Conservation (phyloP, 805 yeast genomes). For the Myxozyma melibiosi region DNA sequence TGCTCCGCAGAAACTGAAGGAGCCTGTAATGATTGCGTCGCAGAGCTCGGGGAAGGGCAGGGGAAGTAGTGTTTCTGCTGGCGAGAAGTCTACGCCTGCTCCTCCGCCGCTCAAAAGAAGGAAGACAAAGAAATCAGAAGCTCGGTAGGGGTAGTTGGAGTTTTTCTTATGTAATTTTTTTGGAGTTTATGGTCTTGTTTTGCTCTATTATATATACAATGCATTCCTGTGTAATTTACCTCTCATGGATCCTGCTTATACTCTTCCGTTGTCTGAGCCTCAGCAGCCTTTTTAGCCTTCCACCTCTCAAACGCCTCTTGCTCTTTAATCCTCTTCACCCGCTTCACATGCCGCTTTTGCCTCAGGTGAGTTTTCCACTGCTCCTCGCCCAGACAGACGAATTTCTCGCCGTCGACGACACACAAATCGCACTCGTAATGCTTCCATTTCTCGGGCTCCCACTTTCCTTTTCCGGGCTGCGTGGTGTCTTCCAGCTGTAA, state of each 20-base stretch:
- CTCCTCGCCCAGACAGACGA: constrained; percentile 71
- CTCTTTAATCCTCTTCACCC: constrained; percentile 32
- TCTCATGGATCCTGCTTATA: neutral
- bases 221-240: neutral
- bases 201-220: neutral
- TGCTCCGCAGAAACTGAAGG: constrained; percentile 6
- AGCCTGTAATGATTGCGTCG: neutral
- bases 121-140: constrained; percentile 16
- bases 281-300: constrained; percentile 18
- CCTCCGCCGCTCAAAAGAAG: constrained; percentile 16
- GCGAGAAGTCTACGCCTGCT: constrained; percentile 1
- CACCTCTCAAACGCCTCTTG: constrained; percentile 33
- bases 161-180: neutral
- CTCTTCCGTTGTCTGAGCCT: neutral
- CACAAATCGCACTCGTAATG: constrained; percentile 73
- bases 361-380: constrained; percentile 68
- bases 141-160: neutral
- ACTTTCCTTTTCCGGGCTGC: neutral
- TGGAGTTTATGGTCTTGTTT: too few species aligned
- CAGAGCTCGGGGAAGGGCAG: neutral
- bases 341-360: constrained; percentile 58
- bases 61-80: neutral
- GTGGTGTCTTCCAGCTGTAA: constrained; percentile 1
- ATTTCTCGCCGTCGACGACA: constrained; percentile 54
- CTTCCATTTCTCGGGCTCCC: constrained; percentile 53